Evolutionary conservation across 345 rosid species (phyloP), one percentile per base, ranked within the genome.

Genomic region (Crucihimalaya himalaica): DNA sequence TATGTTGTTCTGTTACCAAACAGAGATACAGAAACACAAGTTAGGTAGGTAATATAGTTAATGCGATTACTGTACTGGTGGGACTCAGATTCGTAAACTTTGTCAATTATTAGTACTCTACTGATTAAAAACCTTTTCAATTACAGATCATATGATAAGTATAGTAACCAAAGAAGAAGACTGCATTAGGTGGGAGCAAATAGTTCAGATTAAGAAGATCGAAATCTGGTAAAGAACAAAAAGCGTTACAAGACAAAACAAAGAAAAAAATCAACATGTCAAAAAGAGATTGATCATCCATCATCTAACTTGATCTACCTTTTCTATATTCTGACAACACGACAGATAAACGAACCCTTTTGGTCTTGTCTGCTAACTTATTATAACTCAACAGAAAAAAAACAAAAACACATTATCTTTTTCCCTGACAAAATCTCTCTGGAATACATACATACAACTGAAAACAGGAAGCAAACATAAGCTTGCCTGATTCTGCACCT

Each of bases 361-460:
- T 46, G 31, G 18, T 54, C 56, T 63, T 14, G 15, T 56, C 34
- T 57, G 43, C 64, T 65, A 57, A 65, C 27, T 74, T 66, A 74
- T 57, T 27, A 66, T 66, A 65, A 73, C 34, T 6, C 20, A 37
- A 19, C 1, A 4, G 37, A 56, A 54, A 54, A 7, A 48, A 57
- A 54, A 32, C 5, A 25, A 23, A 57, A 54, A 54, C 9, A 25
- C n/a, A 0, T n/a, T 43, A n/a, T 3, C 10, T 45, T 45, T 45
- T 0, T 37, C 5, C 28, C 74, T 63, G 71, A 35, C 66, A 70
- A 70, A 70, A 69, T 68, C 70, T 68, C 54, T 66, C 39, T 50
- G 28, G 68, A 42, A 61, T 68, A 65, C 65, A 54, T 59, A 75
- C 74, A 73, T 47, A 68, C 68, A 68, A 45, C 64, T 27, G 16